These are phyloP conservation scores for Avena sativa DNA, from an alignment of 176 grass and related monocot species.

Conservation along the genomic window DNA sequence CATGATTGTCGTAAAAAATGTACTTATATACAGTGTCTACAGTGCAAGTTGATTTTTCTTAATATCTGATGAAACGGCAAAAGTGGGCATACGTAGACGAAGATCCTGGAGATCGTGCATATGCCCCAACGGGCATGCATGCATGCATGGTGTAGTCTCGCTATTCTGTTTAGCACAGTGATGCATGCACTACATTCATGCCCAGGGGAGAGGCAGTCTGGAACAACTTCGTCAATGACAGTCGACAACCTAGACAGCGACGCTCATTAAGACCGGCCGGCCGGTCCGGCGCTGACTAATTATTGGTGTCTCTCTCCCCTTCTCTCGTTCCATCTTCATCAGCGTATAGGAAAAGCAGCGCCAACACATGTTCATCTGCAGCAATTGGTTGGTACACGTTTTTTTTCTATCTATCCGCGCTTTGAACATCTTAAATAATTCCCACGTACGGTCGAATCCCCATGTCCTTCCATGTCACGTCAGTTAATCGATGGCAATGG, in stretches of 20 bases:
- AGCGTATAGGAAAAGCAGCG: not conserved
- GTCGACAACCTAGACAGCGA: constrained; percentile 23
- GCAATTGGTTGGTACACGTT: not conserved
- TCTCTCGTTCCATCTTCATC: not conserved
- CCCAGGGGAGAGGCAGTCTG: not conserved
- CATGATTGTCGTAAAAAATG: not conserved
- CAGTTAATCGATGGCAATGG: not conserved
- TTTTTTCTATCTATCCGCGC: not conserved
- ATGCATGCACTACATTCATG: not conserved
- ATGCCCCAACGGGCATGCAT: not conserved
- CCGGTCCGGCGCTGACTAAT: not conserved
- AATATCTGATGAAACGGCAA: no score
- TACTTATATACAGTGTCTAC: no score
- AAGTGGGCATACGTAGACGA: not conserved
- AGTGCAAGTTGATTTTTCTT: no score
- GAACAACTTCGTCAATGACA: constrained; percentile 55
- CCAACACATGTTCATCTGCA: not conserved
- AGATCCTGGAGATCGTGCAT: no score
- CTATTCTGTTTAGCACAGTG: not conserved
- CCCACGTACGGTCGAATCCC: not conserved
- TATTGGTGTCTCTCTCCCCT: no score
- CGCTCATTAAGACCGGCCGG: constrained; percentile 9
- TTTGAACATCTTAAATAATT: constrained; percentile 16
- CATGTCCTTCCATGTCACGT: constrained; percentile 4
- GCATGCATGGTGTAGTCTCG: not conserved